Base-by-base conservation (phyloP, 805 yeast species). In the Starmerella kuoi region DNA sequence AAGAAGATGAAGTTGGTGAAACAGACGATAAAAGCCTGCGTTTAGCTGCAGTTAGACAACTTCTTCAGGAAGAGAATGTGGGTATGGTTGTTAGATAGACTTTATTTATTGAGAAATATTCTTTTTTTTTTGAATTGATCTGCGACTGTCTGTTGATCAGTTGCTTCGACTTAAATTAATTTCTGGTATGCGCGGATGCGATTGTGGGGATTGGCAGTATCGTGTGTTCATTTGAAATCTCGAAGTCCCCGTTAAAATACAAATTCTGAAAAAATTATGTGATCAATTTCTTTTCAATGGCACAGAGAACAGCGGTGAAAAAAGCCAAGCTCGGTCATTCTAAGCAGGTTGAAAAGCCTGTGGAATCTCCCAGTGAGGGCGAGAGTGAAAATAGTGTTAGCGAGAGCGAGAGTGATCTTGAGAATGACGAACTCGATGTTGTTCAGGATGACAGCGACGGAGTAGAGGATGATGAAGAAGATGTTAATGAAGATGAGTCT, bases 1-100 rank as follows among this genome's bases (percentile, higher is more conserved):
- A 50, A 5, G 64, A 60, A 20, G 56, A 58, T 31, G 69, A 68
- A 4, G 39, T 45, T 19, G 47, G 47, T 7, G 38, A 44, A 17
- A 34, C 42, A 11, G 49, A 48, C 32, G 58, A 55, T 19, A 50
- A 32, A 19, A 40, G 48, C 23, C 40, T 48, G 19, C 51, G 61
- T 1, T 33, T 40, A 14, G 48, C 48, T n/a, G 50, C 57, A 2
- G 53, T 56, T 24, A 43, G 50, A 24, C 33, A 41, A 44, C 45
- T 56, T 4, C 55, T 55, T 44, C 37, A 40, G 24, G 40, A 39
- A 11, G 40, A 42, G 31, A 14, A 17, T 5, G 5, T 18, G 9
- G 30, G 8, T 18, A 24, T 31, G 14, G 32, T 35, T 21, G 15
- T 18, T 24, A 6, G n/a, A n/a, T n/a, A n/a, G n/a, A n/a, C n/a